Percentiles rank a stretch among this genome's conserved stretches.
These are phyloP conservation scores for Chaetomium fimeti DNA, from an alignment of 495 filamentous ascomycete genomes.

Conservation along the genomic window DNA sequence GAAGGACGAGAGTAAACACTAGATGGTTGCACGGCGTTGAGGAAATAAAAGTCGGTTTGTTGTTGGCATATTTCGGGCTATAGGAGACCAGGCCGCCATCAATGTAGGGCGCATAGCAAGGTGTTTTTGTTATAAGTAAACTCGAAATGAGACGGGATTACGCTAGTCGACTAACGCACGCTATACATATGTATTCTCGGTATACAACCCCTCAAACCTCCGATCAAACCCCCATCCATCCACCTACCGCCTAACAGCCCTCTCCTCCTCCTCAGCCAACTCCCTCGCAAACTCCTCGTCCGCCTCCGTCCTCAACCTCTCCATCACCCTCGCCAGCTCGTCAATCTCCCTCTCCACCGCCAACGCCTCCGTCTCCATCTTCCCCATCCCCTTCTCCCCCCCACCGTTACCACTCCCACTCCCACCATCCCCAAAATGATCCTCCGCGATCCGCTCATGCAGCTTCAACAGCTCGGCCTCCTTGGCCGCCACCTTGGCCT, in stretches of 20 bases:
- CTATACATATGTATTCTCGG: neutral
- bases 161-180: neutral
- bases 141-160: neutral
- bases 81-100: no score
- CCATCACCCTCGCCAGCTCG: slow-evolving; percentile 25
- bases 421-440: neutral
- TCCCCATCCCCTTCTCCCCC: neutral
- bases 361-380: slow-evolving; percentile 18
- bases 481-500: slow-evolving; percentile 32
- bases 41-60: slow-evolving; percentile 6
- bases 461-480: slow-evolving; percentile 25
- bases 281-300: slow-evolving; percentile 41
- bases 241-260: slow-evolving; percentile 15
- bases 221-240: neutral
- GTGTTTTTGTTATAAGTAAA: no score
- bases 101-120: neutral
- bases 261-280: slow-evolving; percentile 35
- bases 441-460: slow-evolving; percentile 26
- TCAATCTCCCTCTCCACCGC: slow-evolving; percentile 35
- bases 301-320: slow-evolving; percentile 32
- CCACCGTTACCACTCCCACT: neutral
- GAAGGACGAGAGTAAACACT: slow-evolving; percentile 63
- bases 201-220: neutral
- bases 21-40: slow-evolving; percentile 17
- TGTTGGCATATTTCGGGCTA: neutral